These are phyloP conservation scores for Plasmopara viticola DNA, from an alignment of 352 stramenopile species.

Conservation along the genomic window DNA sequence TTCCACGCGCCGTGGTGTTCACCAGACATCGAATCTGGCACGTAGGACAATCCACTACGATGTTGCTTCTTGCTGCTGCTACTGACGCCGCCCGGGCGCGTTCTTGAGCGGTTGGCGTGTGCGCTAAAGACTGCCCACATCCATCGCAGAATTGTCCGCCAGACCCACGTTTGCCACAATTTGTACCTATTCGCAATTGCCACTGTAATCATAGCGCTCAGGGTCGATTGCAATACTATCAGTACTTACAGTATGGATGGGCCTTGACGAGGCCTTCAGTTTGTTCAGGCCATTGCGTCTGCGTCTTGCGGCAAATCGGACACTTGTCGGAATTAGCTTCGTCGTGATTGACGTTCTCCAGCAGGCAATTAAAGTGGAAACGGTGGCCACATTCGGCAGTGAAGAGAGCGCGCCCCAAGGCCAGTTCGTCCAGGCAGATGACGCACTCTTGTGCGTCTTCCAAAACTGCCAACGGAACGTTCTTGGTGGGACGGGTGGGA, in stretches of 20 bases:
- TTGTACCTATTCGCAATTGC: conserved; percentile 37
- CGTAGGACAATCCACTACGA: conserved; percentile 68
- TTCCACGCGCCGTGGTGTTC: conserved; percentile 60
- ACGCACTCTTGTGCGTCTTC: conserved; percentile 66
- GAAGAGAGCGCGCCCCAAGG: conserved; percentile 62
- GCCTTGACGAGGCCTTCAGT: conserved; percentile 80
- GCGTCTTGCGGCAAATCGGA: conserved; percentile 80
- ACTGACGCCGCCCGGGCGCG: conserved; percentile 46
- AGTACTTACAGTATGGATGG: conserved; percentile 64
- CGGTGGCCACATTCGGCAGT: conserved; percentile 81
- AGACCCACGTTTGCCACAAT: conserved; percentile 65
- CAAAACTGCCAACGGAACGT: conserved; percentile 40
- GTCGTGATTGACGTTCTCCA: conserved; percentile 88
- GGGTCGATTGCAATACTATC: not conserved
- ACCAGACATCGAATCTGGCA: conserved; percentile 75
- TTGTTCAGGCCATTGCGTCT: conserved; percentile 81
- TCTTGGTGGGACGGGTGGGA: conserved; percentile 8
- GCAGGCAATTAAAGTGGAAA: conserved; percentile 80
- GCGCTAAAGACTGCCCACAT: conserved; percentile 63
- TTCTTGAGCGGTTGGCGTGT: conserved; percentile 70
- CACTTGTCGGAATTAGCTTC: conserved; percentile 86
- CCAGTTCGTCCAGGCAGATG: conserved; percentile 78
- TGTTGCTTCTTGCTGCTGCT: conserved; percentile 51
- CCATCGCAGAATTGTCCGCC: conserved; percentile 69
- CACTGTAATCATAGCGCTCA: not conserved